Percentiles rank a stretch among this genome's conserved stretches.
phyloP scores from a whole-genome alignment of 2,329 filamentous ascomycete species.

The Zymoseptoria crescenta region DNA sequence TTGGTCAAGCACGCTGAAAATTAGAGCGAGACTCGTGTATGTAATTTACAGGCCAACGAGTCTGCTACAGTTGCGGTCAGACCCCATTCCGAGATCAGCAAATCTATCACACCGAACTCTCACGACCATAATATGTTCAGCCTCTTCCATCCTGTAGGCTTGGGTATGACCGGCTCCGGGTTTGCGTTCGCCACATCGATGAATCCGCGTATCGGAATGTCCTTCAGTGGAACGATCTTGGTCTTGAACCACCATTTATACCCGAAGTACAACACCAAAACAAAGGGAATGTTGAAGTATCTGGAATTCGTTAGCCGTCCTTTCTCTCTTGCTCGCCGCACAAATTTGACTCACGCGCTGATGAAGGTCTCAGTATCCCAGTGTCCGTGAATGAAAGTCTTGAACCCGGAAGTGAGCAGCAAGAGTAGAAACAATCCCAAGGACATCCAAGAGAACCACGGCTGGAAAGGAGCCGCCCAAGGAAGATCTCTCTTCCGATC shows the following conservation, averaged over 20 bases:
- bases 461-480: slow-evolving; percentile 25
- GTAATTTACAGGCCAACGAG: neutral
- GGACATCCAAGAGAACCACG: slow-evolving; percentile 23
- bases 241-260: slow-evolving; percentile 23
- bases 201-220: slow-evolving; percentile 22
- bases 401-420: slow-evolving; percentile 25
- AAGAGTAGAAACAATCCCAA: slow-evolving; percentile 19
- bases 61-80: neutral
- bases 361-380: slow-evolving; percentile 24
- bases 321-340: too few species aligned
- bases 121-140: slow-evolving; percentile 26
- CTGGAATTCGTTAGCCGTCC: neutral
- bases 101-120: neutral
- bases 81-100: neutral
- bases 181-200: slow-evolving; percentile 23
- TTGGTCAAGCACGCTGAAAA: slow-evolving; percentile 8
- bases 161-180: slow-evolving; percentile 17
- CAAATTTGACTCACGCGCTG: slow-evolving; percentile 2
- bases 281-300: slow-evolving; percentile 26
- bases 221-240: slow-evolving; percentile 19
- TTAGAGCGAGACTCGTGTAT: neutral
- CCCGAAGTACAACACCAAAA: slow-evolving; percentile 23
- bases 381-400: slow-evolving; percentile 21
- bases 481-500: slow-evolving; percentile 17
- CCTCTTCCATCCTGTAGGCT: slow-evolving; percentile 17